Base-by-base conservation (phyloP, 208 protist genomes). In the Crithidia acanthocephali region DNA sequence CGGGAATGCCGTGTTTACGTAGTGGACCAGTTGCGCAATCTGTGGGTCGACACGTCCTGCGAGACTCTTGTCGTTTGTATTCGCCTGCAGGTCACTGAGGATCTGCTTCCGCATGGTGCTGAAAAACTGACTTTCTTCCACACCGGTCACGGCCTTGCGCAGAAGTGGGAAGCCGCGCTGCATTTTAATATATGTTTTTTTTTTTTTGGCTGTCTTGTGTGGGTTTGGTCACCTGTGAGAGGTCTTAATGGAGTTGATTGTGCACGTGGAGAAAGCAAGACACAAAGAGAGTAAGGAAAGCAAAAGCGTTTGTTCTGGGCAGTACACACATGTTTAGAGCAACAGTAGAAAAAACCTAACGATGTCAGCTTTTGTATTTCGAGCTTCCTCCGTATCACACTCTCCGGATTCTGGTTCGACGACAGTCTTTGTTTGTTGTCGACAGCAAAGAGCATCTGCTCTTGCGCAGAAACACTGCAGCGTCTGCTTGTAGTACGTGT, bases 41-140 rank as follows among this genome's bases (percentile, higher is more conserved):
- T 67, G 83, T 13, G 84, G 78, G 52, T 94, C 91, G 13, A 96
- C 80, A 25, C 83, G 73, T 18, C 87, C 87, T 0, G 88, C 91
- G 23, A 92, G 79, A 67, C 91, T 96, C 52, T 87, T 86, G 72
- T 96, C 91, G 66, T 94, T 90, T 28, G 55, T 69, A 67, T 88
- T 86, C 52, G 35, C 58, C 3, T 51, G 42, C 33, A 95, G 67
- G 48, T 92, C 80, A 0, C 51, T 67, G 3, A 93, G 2, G 45
- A 95, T 90, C 23, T 82, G 78, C 15, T 60, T 48, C 0, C 85
- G 69, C 58, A 77, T 67, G 22, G 78, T 63, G 5, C 23, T 37
- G 57, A 91, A 92, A 48, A 84, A 83, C 15, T 71, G 66, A 15
- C 53, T 74, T 35, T 75, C 76, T 28, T 71, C 75, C n/a, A 83